Percentiles rank a stretch among this genome's conserved stretches.
phyloP scores from a whole-genome alignment of 2,329 filamentous ascomycete species.

The Cladophialophora chaetospira region DNA sequence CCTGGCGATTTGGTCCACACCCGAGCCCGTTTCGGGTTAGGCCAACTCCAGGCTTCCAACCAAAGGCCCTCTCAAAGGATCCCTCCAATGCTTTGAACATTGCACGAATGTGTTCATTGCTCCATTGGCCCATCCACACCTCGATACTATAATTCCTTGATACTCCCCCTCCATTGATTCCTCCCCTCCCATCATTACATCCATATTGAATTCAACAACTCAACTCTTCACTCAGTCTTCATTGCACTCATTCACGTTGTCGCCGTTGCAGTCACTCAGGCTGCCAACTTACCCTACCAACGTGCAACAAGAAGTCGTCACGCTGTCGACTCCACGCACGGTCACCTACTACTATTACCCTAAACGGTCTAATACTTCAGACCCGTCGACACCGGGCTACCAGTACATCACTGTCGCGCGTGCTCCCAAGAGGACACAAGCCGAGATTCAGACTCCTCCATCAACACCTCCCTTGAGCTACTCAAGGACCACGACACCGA shows the following conservation, averaged over 20 bases:
- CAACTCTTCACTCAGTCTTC: not conserved
- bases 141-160: conserved; percentile 28
- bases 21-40: conserved; percentile 3
- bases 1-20: conserved; percentile 26
- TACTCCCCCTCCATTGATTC: conserved; percentile 16
- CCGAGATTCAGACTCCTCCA: conserved; percentile 14
- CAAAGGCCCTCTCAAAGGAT: conserved; percentile 21
- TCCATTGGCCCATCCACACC: conserved; percentile 23
- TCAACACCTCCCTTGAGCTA: conserved; percentile 25
- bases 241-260: conserved; percentile 1
- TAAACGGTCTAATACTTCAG: conserved; percentile 18
- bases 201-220: conserved; percentile 1
- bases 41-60: conserved; percentile 24
- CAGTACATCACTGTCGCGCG: conserved; percentile 29
- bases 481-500: conserved; percentile 28
- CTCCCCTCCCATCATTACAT: conserved; percentile 5
- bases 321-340: conserved; percentile 31
- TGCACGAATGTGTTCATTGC: conserved; percentile 17
- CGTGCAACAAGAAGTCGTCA: conserved; percentile 15
- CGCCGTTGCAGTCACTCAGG: conserved; percentile 18
- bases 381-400: conserved; percentile 15
- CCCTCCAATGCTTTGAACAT: conserved; percentile 15
- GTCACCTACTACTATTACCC: conserved; percentile 32
- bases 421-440: conserved; percentile 10
- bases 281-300: conserved; percentile 13